phyloP scores from a whole-genome alignment of 768 basidiomycete species.

The Tylopilus subfusipes region DNA sequence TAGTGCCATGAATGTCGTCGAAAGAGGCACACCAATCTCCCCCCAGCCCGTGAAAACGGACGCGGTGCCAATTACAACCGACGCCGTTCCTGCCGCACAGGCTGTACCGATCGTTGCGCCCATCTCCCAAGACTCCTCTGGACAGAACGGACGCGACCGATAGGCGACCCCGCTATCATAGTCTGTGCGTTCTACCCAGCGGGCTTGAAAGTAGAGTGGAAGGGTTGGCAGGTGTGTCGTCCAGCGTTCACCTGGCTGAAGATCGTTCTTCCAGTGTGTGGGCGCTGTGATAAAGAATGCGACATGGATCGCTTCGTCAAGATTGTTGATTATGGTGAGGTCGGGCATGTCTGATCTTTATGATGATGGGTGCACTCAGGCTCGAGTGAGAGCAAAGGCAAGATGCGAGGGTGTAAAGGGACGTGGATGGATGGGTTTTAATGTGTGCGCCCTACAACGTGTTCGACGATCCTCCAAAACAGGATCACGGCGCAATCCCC shows the following conservation, averaged over 20 bases:
- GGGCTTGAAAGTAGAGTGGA: constrained; percentile 11
- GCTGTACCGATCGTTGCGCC: constrained; percentile 12
- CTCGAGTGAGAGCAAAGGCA: not conserved
- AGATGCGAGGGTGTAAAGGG: not conserved
- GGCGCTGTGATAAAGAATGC: constrained; percentile 18
- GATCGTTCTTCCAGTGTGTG: constrained; percentile 15
- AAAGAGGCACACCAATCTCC: not conserved
- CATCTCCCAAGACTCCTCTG: constrained; percentile 20
- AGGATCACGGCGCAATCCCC: not conserved
- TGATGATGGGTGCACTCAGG: not conserved
- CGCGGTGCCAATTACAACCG: constrained; percentile 10
- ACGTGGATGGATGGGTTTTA: too few relatives aligned
- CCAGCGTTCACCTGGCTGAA: constrained; percentile 18
- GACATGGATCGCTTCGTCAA: constrained; percentile 18
- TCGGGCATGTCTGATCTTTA: not conserved
- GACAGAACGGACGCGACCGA: constrained; percentile 12
- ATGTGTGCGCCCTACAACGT: not conserved
- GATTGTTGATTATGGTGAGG: constrained; percentile 18
- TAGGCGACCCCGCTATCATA: constrained; percentile 3
- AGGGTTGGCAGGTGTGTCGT: constrained; percentile 10
- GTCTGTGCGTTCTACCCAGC: constrained; percentile 15
- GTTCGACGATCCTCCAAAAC: not conserved
- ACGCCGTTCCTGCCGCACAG: constrained; percentile 20
- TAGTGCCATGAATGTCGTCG: constrained; percentile 8
- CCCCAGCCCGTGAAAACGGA: constrained; percentile 4